Percentiles rank a stretch among this genome's conserved stretches.
Evolutionary conservation across 768 basidiomycete species (phyloP).

Genomic region (Lactifluus subvellereus): DNA sequence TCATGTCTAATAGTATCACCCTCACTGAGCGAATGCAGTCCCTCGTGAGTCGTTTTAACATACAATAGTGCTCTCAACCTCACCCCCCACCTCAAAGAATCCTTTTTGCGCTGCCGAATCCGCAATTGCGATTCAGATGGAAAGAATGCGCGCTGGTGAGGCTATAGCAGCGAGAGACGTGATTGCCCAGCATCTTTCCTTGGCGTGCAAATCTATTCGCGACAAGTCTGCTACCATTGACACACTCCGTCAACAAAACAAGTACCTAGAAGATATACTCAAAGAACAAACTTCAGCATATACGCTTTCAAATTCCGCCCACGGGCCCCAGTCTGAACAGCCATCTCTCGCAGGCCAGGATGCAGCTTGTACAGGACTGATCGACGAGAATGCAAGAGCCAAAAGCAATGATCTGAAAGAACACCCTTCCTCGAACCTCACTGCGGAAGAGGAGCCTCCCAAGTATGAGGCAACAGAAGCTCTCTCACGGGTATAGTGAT

Average conservation of each 20-base stretch:
- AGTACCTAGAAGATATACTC: slow-evolving; percentile 29
- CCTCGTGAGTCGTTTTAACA: slow-evolving; percentile 8
- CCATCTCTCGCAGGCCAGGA: slow-evolving; percentile 7
- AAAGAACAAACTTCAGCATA: slow-evolving; percentile 27
- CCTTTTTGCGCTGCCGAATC: slow-evolving; percentile 24
- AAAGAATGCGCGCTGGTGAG: slow-evolving; percentile 19
- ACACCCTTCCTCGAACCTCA: neutral
- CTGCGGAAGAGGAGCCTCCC: slow-evolving; percentile 14
- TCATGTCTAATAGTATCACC: neutral
- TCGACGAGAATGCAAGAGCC: neutral
- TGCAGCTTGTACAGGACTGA: neutral
- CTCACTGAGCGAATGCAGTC: slow-evolving; percentile 12
- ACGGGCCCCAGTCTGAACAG: neutral
- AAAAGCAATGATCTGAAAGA: neutral
- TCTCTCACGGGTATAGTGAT: neutral
- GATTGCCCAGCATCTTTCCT: slow-evolving; percentile 21
- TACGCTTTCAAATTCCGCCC: neutral
- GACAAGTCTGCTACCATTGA: slow-evolving; percentile 21
- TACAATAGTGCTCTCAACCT: too few relatives aligned
- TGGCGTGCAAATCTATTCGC: slow-evolving; percentile 22
- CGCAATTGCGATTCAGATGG: slow-evolving; percentile 22
- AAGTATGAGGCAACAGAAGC: slow-evolving; percentile 17
- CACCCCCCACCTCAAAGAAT: neutral
- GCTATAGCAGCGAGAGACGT: slow-evolving; percentile 24
- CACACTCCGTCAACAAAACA: slow-evolving; percentile 19